These are phyloP conservation scores for Rachicladosporium sp. DNA, from an alignment of 2,329 filamentous ascomycete genomes.

Conservation along the genomic window DNA sequence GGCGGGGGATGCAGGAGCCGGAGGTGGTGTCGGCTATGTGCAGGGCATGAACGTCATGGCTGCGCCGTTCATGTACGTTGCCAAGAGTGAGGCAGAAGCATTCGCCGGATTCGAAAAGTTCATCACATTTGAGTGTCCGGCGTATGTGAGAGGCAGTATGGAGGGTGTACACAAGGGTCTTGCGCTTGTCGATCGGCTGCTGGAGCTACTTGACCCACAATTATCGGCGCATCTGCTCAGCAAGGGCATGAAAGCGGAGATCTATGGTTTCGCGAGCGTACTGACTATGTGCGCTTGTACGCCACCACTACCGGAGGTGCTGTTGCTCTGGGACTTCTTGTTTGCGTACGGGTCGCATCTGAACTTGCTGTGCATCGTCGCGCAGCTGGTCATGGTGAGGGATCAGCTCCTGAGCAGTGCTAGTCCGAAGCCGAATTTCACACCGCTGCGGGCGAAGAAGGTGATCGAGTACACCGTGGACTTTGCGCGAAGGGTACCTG, in stretches of 20 bases:
- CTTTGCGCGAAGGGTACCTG: slow-evolving; percentile 79
- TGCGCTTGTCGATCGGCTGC: slow-evolving; percentile 78
- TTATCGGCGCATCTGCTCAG: slow-evolving; percentile 71
- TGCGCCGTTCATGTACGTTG: slow-evolving; percentile 88
- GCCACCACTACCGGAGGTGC: slow-evolving; percentile 81
- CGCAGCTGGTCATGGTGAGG: slow-evolving; percentile 79
- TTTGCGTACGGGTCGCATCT: slow-evolving; percentile 92
- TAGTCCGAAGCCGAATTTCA: slow-evolving; percentile 61
- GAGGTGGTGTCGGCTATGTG: slow-evolving; percentile 75
- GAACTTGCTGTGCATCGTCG: slow-evolving; percentile 93
- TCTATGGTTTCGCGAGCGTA: slow-evolving; percentile 93
- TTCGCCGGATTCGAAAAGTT: slow-evolving; percentile 84
- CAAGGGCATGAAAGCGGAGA: slow-evolving; percentile 80
- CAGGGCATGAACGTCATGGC: slow-evolving; percentile 98
- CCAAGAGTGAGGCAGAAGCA: slow-evolving; percentile 86
- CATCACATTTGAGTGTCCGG: slow-evolving; percentile 77
- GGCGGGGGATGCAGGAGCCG: slow-evolving; percentile 29
- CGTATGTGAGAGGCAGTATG: slow-evolving; percentile 92
- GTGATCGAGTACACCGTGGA: slow-evolving; percentile 55
- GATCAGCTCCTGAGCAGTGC: slow-evolving; percentile 71
- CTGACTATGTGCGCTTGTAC: slow-evolving; percentile 92
- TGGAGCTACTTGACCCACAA: slow-evolving; percentile 83
- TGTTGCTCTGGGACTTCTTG: slow-evolving; percentile 91
- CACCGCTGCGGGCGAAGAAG: slow-evolving; percentile 19
- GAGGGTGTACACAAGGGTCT: slow-evolving; percentile 91